Percentiles rank a stretch among this genome's conserved stretches.
Evolutionary conservation across 1,139 yeast genomes (phyloP).

Genomic region (Magnusiomyces magnusii): DNA sequence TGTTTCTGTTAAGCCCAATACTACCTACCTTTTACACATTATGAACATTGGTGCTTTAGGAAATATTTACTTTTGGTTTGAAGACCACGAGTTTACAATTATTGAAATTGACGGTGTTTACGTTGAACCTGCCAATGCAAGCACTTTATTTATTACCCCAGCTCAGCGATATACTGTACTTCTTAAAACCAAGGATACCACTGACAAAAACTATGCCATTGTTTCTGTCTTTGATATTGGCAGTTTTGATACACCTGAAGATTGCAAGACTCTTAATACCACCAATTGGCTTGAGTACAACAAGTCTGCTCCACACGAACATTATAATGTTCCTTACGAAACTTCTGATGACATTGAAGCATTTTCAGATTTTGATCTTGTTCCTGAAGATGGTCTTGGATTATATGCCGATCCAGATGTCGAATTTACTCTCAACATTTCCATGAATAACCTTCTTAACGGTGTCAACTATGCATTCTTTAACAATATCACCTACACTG

Average conservation of each 20-base stretch:
- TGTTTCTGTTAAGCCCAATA: conserved; percentile 67
- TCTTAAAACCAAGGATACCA: conserved; percentile 55
- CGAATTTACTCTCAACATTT: conserved; percentile 56
- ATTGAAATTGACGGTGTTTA: conserved; percentile 79
- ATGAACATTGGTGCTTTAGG: conserved; percentile 82
- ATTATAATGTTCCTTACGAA: conserved; percentile 33
- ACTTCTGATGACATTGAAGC: conserved; percentile 31
- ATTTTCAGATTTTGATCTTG: conserved; percentile 52
- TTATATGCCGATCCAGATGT: conserved; percentile 59
- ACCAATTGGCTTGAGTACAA: conserved; percentile 67
- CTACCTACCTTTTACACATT: conserved; percentile 69
- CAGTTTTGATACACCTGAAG: conserved; percentile 71
- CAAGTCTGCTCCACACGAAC: conserved; percentile 40
- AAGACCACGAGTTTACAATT: conserved; percentile 73
- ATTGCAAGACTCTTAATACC: conserved; percentile 49
- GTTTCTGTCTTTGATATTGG: conserved; percentile 68
- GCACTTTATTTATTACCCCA: conserved; percentile 54
- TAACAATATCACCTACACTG: conserved; percentile 68
- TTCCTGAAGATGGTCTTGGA: conserved; percentile 47
- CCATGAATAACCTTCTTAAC: conserved; percentile 69
- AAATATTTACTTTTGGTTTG: conserved; percentile 77
- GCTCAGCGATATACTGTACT: conserved; percentile 78
- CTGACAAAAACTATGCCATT: conserved; percentile 62
- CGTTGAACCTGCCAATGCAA: conserved; percentile 55
- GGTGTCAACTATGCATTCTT: conserved; percentile 90